A percentile compares a stretch with the other conserved stretches of the same genome.
phyloP scores from a whole-genome alignment of 2,329 filamentous ascomycete genomes.

The Ophiocordyceps camponoti-leonardi region DNA sequence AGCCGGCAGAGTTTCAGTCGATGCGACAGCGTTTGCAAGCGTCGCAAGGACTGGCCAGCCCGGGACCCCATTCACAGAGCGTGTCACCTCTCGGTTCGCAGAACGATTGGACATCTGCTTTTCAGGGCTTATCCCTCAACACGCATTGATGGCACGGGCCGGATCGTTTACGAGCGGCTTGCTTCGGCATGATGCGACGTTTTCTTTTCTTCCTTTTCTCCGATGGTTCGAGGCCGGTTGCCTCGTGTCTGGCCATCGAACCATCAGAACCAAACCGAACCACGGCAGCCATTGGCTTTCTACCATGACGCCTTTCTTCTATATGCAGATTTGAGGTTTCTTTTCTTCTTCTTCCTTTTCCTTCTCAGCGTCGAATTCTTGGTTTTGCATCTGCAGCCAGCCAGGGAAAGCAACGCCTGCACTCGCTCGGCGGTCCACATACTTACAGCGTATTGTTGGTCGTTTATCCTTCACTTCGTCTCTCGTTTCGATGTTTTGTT shows the following conservation, averaged over 20 bases:
- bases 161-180: background rate
- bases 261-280: background rate
- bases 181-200: background rate
- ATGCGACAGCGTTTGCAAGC: conserved; percentile 29
- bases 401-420: background rate
- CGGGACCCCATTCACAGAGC: conserved; percentile 17
- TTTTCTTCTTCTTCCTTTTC: background rate
- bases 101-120: conserved; percentile 44
- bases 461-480: background rate
- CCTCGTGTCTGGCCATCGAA: background rate
- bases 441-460: conserved; percentile 1
- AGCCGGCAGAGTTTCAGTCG: conserved; percentile 25
- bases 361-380: too few species aligned
- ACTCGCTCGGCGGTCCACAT: background rate
- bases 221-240: too few species aligned
- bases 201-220: background rate
- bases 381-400: background rate
- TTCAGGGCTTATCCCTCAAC: conserved; percentile 59
- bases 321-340: background rate
- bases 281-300: background rate
- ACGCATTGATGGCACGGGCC: conserved; percentile 25
- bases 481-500: background rate
- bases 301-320: background rate
- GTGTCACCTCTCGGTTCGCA: conserved; percentile 24
- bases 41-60: conserved; percentile 18